Conservation (phyloP, 495 filamentous ascomycete species). For the Aspergillus haitiensis region DNA sequence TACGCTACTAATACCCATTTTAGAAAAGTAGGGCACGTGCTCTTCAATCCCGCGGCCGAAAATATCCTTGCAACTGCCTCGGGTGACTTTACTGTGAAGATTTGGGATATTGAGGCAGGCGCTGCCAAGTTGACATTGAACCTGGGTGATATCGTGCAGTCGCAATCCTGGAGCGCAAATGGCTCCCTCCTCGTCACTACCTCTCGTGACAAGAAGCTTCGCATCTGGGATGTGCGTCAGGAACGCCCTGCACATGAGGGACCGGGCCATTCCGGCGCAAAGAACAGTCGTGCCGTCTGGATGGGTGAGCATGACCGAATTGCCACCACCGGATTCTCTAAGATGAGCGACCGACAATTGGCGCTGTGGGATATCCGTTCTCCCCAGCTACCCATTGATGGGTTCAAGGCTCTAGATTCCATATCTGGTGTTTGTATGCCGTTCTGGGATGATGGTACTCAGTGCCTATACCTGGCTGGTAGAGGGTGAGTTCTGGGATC, state of each 20-base stretch:
- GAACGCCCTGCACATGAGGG: conserved; percentile 83
- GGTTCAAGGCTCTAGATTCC: conserved; percentile 83
- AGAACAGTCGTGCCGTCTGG: conserved; percentile 96
- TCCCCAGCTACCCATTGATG: conserved; percentile 76
- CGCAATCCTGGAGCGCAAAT: conserved; percentile 92
- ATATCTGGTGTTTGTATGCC: conserved; percentile 99
- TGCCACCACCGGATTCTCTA: conserved; percentile 94
- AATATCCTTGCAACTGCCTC: conserved; percentile 94
- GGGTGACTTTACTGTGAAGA: conserved; percentile 90
- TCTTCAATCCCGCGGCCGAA: conserved; percentile 96
- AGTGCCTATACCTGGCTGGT: conserved; percentile 89
- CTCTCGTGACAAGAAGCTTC: conserved; percentile 95
- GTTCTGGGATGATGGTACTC: conserved; percentile 97
- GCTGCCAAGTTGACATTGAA: conserved; percentile 70
- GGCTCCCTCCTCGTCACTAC: conserved; percentile 89
- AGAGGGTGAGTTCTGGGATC: conserved; percentile 69
- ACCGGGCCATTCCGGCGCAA: conserved; percentile 84
- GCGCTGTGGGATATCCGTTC: conserved; percentile 91
- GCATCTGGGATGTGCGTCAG: conserved; percentile 95
- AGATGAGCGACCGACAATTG: conserved; percentile 96
- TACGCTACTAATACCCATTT: conserved; percentile 25
- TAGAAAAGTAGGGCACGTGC: conserved; percentile 93
- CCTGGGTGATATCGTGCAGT: conserved; percentile 89
- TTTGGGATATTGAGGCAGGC: conserved; percentile 92
- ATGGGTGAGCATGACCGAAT: conserved; percentile 93